Evolutionary conservation across 2,329 filamentous ascomycete species (phyloP), one percentile per base, ranked within the genome.

Genomic region (Diplodia seriata): DNA sequence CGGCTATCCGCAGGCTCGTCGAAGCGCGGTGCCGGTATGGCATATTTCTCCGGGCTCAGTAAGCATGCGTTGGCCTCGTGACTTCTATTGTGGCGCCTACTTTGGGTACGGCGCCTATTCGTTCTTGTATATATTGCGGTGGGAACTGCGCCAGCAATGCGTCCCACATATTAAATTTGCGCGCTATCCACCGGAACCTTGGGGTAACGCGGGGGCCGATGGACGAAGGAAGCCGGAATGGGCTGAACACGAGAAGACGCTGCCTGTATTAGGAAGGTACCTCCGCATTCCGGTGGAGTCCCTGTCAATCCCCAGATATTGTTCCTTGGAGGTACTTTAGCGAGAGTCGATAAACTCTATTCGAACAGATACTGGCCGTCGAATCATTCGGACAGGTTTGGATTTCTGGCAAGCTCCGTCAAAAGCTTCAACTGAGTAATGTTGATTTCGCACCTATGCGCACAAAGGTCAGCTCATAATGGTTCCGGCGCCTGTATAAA

Each of bases 1-100:
- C 59, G 59, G 47, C 43, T 51, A 23, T 31, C 43, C 43, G 47
- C 38, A 63, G 47, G 59, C 43, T 38, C 47, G 59, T 38, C n/a
- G 59, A 33, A 63, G 47, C 59, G 59, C 59, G 47, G 59, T 51
- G 59, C 59, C 59, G 59, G 59, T 20, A 26, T n/a, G 18, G 29
- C 26, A 51, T 63, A 63, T 63, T 63, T 36, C 43, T 63, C 59
- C 59, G 59, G 59, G 33, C 59, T 63, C 59, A 61, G 23, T 61
- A 14, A 26, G 33, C 40, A 33, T 15, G 2, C 8, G 6, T 11
- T 38, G 29, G 12, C 59, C 59, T 63, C 59, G 59, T 63, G 59
- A 43, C 59, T 23, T 51, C 7, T 14, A n/a, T 15, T 31, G 57
- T 36, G 57, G 40, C 20, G 33, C 4, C 57, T 33, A 7, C 14